phyloP scores from a whole-genome alignment of 1,284 basidiomycete species.

The Rhodotorula mucilaginosa region DNA sequence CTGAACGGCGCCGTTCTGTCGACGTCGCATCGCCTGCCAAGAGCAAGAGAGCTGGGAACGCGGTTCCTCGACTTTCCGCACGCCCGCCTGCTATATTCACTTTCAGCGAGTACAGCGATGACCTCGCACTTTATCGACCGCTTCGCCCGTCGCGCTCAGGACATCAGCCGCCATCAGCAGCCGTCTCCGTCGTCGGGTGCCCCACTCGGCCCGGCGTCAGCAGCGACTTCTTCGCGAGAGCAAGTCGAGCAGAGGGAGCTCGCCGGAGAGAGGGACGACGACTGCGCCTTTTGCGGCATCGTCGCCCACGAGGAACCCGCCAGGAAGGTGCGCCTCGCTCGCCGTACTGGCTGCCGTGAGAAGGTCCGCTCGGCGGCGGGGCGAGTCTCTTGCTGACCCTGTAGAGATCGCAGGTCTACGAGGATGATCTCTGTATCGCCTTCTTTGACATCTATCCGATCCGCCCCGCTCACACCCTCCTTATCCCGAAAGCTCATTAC shows the following conservation, averaged over 20 bases:
- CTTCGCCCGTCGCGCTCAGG: slow-evolving; percentile 4
- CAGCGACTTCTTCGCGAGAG: not conserved
- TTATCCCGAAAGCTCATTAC: slow-evolving; percentile 65
- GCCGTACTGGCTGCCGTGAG: slow-evolving; percentile 55
- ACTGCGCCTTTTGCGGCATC: slow-evolving; percentile 65
- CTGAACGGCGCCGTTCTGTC: no score
- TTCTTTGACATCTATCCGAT: slow-evolving; percentile 72
- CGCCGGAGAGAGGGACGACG: not conserved
- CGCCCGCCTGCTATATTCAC: no score
- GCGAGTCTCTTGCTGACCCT: no score
- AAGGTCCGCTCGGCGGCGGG: slow-evolving; percentile 54
- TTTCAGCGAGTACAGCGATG: slow-evolving; percentile 2
- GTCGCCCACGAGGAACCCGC: slow-evolving; percentile 54
- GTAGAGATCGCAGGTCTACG: slow-evolving; percentile 53
- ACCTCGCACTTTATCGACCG: slow-evolving; percentile 23
- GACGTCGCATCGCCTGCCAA: no score
- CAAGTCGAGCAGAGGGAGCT: not conserved
- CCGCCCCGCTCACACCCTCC: slow-evolving; percentile 64
- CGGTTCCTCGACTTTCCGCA: no score
- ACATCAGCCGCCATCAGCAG: not conserved
- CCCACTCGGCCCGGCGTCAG: not conserved
- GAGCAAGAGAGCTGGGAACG: no score
- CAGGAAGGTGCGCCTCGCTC: not conserved
- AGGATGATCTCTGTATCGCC: slow-evolving; percentile 65
- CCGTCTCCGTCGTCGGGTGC: not conserved